Percentiles rank a stretch among this genome's conserved stretches.
phyloP scores from a whole-genome alignment of 169 alveolate species.

The Cryptosporidium meleagridis region DNA sequence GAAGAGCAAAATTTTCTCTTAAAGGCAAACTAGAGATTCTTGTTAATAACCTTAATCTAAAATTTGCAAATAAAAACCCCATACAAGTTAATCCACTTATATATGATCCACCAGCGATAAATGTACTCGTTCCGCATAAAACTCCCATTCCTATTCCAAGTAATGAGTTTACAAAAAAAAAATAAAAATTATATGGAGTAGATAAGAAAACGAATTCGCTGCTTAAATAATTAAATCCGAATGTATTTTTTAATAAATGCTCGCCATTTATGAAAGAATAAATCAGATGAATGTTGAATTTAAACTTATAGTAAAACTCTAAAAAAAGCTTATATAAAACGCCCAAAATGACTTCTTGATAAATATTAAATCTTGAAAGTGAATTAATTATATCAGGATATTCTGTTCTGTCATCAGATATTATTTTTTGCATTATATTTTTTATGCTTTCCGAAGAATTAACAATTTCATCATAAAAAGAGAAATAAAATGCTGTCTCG shows the following conservation, averaged over 20 bases:
- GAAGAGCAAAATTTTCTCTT: conserved; percentile 80
- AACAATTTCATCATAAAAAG: conserved; percentile 77
- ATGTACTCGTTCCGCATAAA: conserved; percentile 50
- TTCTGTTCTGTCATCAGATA: conserved; percentile 76
- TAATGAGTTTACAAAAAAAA: conserved; percentile 24
- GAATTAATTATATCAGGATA: conserved; percentile 79
- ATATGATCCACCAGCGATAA: conserved; percentile 50
- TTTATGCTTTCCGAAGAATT: conserved; percentile 51
- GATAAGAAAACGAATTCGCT: background rate
- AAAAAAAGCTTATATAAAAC: conserved; percentile 62
- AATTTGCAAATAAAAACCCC: conserved; percentile 77
- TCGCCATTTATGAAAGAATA: conserved; percentile 1
- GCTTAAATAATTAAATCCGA: background rate
- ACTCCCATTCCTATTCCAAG: conserved; percentile 73
- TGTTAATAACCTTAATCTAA: conserved; percentile 62
- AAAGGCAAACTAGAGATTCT: conserved; percentile 77
- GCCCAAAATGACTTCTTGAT: conserved; percentile 75
- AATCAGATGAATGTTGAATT: background rate
- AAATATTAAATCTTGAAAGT: conserved; percentile 77
- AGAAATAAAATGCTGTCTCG: conserved; percentile 77
- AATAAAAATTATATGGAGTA: conserved; percentile 76
- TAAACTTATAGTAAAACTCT: background rate
- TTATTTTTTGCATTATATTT: background rate
- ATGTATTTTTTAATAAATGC: background rate
- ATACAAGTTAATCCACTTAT: conserved; percentile 74